Percentiles rank a stretch among this genome's conserved stretches.
Evolutionary conservation across 805 yeast species (phyloP).

Genomic region (Starmerella sirachaensis): DNA sequence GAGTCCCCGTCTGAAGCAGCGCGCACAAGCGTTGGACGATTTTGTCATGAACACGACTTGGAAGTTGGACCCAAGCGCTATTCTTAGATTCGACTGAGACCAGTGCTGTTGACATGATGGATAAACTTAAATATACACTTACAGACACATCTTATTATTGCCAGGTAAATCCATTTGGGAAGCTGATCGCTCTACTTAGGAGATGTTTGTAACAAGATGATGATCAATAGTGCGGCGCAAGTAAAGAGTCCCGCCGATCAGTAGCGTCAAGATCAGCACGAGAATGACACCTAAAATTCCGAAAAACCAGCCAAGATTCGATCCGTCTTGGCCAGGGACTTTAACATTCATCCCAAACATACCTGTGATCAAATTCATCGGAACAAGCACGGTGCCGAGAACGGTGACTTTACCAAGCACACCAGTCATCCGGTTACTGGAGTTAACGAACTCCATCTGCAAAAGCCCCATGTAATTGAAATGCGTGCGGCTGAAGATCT

Average conservation of each 20-base stretch:
- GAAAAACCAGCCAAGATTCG: constrained; percentile 50
- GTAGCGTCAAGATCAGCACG: constrained; percentile 32
- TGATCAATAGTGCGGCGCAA: too few species aligned
- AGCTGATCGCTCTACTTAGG: too few species aligned
- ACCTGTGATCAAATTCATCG: constrained; percentile 82
- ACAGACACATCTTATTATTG: too few species aligned
- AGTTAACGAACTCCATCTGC: constrained; percentile 81
- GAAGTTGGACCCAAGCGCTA: constrained; percentile 5
- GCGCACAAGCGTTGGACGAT: constrained; percentile 28
- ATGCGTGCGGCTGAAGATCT: constrained; percentile 84
- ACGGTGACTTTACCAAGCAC: constrained; percentile 82
- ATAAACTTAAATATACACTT: too few species aligned
- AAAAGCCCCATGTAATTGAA: constrained; percentile 85
- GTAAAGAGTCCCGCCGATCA: constrained; percentile 29
- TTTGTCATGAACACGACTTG: constrained; percentile 18
- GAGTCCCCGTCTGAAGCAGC: constrained; percentile 37
- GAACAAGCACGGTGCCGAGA: constrained; percentile 80
- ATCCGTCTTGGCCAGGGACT: constrained; percentile 58
- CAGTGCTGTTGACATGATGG: too few species aligned
- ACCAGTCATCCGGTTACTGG: constrained; percentile 74
- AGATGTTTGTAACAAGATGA: too few species aligned
- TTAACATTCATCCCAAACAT: constrained; percentile 90
- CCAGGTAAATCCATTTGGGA: too few species aligned
- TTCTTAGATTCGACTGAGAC: not conserved
- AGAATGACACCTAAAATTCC: constrained; percentile 50